These are phyloP conservation scores for Nannochloropsis salina DNA, from an alignment of 108 stramenopile species.

Conservation along the genomic window DNA sequence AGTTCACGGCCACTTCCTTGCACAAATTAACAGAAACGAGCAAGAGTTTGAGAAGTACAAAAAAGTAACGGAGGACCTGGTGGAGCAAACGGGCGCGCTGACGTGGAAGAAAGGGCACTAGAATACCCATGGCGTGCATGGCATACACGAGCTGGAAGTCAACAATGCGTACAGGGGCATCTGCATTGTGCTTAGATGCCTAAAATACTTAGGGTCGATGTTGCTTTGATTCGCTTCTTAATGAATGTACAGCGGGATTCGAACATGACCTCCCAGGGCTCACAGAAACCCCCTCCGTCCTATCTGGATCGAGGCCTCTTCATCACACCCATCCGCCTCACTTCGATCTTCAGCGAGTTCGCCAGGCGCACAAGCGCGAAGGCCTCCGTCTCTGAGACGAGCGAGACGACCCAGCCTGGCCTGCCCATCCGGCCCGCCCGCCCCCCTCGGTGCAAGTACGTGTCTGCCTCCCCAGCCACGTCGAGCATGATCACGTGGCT, in stretches of 20 bases:
- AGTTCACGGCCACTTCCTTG: background rate
- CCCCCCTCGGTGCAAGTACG: slow-evolving; percentile 50
- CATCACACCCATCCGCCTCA: slow-evolving; percentile 22
- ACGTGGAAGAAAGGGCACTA: slow-evolving; percentile 21
- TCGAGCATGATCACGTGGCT: slow-evolving; percentile 50
- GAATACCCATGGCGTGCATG: background rate
- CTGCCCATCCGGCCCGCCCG: slow-evolving; percentile 49
- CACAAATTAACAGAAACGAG: background rate
- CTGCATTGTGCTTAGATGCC: too few species aligned
- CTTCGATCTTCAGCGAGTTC: slow-evolving; percentile 37
- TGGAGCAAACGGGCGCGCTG: slow-evolving; percentile 25
- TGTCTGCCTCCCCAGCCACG: slow-evolving; percentile 45
- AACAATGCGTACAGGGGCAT: background rate
- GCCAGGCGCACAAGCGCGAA: slow-evolving; percentile 46
- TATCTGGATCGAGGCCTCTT: background rate
- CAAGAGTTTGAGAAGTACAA: slow-evolving; percentile 25
- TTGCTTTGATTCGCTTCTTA: too few species aligned
- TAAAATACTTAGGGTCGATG: too few species aligned
- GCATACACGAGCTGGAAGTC: background rate
- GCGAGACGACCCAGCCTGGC: slow-evolving; percentile 35
- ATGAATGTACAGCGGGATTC: too few species aligned
- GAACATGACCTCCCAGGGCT: too few species aligned
- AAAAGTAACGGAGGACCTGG: slow-evolving; percentile 25
- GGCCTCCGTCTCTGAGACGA: slow-evolving; percentile 48
- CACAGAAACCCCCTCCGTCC: too few species aligned